A percentile compares a stretch with the other conserved stretches of the same genome.
These are phyloP conservation scores for Neltuma alba DNA, from an alignment of 306 rosid genomes.

Conservation along the genomic window DNA sequence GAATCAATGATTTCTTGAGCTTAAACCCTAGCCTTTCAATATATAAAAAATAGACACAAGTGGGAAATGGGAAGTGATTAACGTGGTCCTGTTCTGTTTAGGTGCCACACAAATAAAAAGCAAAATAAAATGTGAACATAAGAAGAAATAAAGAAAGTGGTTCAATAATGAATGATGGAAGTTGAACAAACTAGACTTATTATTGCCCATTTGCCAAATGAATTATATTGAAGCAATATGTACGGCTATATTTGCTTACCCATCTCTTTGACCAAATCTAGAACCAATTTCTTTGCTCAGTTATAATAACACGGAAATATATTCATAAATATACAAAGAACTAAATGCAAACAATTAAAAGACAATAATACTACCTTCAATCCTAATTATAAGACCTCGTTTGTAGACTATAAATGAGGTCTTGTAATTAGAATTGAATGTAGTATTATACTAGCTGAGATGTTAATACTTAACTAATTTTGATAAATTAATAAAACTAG, in stretches of 20 bases:
- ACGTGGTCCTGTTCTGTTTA: background rate
- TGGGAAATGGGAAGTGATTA: background rate
- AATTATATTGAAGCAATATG: background rate
- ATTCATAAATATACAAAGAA: too few species aligned
- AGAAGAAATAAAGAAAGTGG: background rate
- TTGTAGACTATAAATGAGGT: too few species aligned
- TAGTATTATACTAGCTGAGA: too few species aligned
- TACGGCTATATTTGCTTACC: background rate
- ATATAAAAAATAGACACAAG: background rate
- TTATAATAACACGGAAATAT: background rate
- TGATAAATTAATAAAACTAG: too few species aligned
- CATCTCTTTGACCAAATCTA: background rate
- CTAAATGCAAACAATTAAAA: too few species aligned
- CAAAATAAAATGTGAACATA: too few species aligned
- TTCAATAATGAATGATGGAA: background rate
- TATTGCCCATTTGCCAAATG: background rate
- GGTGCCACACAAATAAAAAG: too few species aligned
- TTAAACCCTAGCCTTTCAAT: background rate
- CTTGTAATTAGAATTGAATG: too few species aligned
- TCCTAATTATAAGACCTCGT: too few species aligned
- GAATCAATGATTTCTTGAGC: background rate
- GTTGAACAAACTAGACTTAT: background rate
- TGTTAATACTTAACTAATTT: too few species aligned
- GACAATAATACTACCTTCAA: too few species aligned
- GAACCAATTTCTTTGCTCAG: background rate